Base-by-base conservation (phyloP, 352 stramenopile genomes). In the Phytophthora capsici region DNA sequence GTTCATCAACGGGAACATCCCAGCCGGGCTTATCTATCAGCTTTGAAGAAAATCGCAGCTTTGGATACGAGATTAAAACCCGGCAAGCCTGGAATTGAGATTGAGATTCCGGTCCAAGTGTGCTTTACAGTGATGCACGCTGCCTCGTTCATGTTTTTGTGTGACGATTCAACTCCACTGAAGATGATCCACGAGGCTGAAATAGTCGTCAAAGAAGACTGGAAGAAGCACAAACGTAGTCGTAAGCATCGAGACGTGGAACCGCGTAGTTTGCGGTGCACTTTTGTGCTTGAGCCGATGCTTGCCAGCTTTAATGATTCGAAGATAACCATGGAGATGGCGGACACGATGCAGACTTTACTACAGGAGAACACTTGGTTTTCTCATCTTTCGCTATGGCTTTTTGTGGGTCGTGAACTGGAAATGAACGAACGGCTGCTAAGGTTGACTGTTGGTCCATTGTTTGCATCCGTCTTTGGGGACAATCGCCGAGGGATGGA, bases 91-190 rank as follows among this genome's bases (percentile, higher is more conserved):
- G 59, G 50, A 44, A 30, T 67, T 28, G 52, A 63, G 8, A 36
- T 63, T n/a, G 8, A 57, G 19, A 41, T 69, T 8, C 60, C 51
- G 0, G 45, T 69, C 25, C 25, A 43, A 57, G 53, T 63, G 30
- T n/a, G 50, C 1, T 56, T 68, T 51, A 30, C 4, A 23, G 49
- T 45, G 13, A 53, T 37, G 28, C 14, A 53, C 48, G 19, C n/a
- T n/a, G 28, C 44, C 26, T 57, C 46, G 7, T 57, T 48, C 13
- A 26, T 28, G 14, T 28, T 57, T 6, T 12, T 64, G 36, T 37
- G 23, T 16, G 45, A 57, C 8, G 34, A 37, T 30, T 40, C 32
- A 20, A 19, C 50, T 30, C n/a, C 58, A 4, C 20, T 62, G 5
- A 1, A 44, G 9, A 32, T 57, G 3, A 51, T 62, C 38, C 19